Evolutionary conservation across 164 flowering plant genomes (phyloP).

Genomic region (Stephania cephalantha): DNA sequence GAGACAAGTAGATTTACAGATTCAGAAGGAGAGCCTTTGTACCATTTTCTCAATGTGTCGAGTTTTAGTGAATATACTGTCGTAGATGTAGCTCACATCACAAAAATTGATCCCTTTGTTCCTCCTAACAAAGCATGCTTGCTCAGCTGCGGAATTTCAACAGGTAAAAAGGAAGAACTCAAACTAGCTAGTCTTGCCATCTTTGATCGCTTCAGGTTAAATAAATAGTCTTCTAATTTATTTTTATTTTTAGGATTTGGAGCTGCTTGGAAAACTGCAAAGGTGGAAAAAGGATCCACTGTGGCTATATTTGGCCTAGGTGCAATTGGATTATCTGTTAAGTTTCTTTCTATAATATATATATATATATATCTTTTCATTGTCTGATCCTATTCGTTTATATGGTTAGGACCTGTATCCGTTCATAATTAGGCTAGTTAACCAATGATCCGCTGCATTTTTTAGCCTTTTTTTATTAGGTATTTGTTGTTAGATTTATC

Average conservation of each 20-base stretch:
- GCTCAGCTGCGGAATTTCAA: slow-evolving; percentile 50
- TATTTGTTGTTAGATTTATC: no score
- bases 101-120: no score
- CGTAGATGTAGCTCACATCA: no score
- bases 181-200: neutral
- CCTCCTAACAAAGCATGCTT: no score
- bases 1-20: slow-evolving; percentile 39
- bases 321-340: slow-evolving; percentile 63
- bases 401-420: slow-evolving; percentile 29
- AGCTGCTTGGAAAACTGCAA: slow-evolving; percentile 50
- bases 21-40: slow-evolving; percentile 26
- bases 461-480: no score
- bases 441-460: no score
- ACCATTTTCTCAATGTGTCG: slow-evolving; percentile 25
- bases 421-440: no score
- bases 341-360: slow-evolving; percentile 15
- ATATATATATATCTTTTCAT: slow-evolving; percentile 46
- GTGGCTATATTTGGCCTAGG: slow-evolving; percentile 65
- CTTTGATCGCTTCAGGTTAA: neutral
- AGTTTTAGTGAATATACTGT: slow-evolving; percentile 20
- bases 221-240: neutral
- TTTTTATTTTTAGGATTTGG: slow-evolving; percentile 40
- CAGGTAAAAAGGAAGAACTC: slow-evolving; percentile 25
- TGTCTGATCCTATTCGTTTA: slow-evolving; percentile 39
- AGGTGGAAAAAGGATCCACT: slow-evolving; percentile 38